Evolutionary conservation across 352 stramenopile species (phyloP), one percentile per base, ranked within the genome.

Genomic region (Pythium rhizo-oryzae): DNA sequence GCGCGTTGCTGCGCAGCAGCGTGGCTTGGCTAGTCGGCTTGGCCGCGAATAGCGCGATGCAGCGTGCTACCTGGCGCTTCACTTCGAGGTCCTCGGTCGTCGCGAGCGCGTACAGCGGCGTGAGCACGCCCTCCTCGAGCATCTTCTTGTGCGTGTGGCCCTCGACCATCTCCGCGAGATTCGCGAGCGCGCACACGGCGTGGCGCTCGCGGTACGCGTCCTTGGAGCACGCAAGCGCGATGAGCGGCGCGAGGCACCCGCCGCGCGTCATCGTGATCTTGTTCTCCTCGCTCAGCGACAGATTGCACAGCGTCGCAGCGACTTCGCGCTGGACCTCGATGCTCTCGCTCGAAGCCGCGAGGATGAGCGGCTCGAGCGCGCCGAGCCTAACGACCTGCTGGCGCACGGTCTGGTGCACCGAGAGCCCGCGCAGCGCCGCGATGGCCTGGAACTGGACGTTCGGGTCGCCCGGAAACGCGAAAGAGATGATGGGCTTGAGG

Each of bases 381-480:
- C 95, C 95, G 63, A 98, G 80, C 1, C 89, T 80, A 3, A 99
- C 87, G 41, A 99, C 78, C 44, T 97, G 90, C 56, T 97, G 86
- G 1, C 97, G 89, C 21, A 98, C 80, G 19, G 87, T 70, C 50
- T 94, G 81, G 58, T 98, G 89, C 21, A 98, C 96, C 1, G 94
- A 97, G 16, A 99, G 76, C 0, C 96, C 96, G 5, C 93, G 90
- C 2, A 99, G 79, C 0, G 90, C 94, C 7, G 95, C 93, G 46
- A 99, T 98, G 5, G 97, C 96, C 80, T 99, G 96, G 76, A 99
- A 99, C 77, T 99, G 97, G 37, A 98, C 92, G 65, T 99, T 98
- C 19, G 86, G 67, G 43, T 97, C 85, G 5, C 93, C 92, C 7
- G 95, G 96, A 67, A 99, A 99, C 1, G 92, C 84, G 65, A 97